phyloP scores from a whole-genome alignment of 1,284 basidiomycete genomes.

The Sanghuangporus weigelae region DNA sequence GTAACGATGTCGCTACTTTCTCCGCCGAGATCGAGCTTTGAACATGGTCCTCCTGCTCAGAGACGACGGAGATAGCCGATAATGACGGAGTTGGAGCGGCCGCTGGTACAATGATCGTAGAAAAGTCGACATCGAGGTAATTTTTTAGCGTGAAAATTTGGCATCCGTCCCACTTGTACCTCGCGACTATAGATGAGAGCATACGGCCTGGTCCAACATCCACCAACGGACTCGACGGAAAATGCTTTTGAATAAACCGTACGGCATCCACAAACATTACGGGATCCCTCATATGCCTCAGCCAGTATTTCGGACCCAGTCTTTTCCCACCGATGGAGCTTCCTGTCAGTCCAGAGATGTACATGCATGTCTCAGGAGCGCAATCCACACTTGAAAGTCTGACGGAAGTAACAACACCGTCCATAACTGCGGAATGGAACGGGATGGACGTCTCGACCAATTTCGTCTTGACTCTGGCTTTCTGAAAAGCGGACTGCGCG shows the following conservation, averaged over 20 bases:
- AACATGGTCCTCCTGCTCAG: background rate
- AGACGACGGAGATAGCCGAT: background rate
- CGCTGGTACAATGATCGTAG: background rate
- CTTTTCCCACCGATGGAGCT: background rate
- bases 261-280: slow-evolving; percentile 9
- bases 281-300: slow-evolving; percentile 14
- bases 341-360: slow-evolving; percentile 8
- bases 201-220: slow-evolving; percentile 10
- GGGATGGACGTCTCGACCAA: slow-evolving; percentile 6
- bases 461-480: background rate
- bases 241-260: slow-evolving; percentile 1
- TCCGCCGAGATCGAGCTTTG: no score
- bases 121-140: background rate
- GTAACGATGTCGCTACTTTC: no score
- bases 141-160: background rate
- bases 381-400: background rate
- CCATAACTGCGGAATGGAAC: slow-evolving; percentile 14
- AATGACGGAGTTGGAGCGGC: background rate
- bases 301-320: slow-evolving; percentile 8
- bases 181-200: slow-evolving; percentile 1
- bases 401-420: background rate
- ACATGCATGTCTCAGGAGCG: background rate
- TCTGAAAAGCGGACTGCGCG: background rate
- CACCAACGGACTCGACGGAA: background rate
- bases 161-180: slow-evolving; percentile 11